Evolutionary conservation across 345 rosid genomes (phyloP), one percentile per base, ranked within the genome.

Genomic region (Geranium brycei): DNA sequence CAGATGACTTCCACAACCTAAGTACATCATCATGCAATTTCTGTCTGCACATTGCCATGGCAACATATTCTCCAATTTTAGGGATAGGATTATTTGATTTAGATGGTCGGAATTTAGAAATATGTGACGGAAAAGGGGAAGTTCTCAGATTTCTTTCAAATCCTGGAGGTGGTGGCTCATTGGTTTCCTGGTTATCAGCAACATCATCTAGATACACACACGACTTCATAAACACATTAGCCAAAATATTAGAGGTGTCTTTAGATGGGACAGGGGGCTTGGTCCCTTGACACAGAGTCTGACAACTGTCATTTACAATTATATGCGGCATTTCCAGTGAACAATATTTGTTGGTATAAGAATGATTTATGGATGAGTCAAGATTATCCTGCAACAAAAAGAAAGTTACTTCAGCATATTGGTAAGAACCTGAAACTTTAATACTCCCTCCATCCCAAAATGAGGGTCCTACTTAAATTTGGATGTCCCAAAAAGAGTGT

Each of bases 151-250:
- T 71, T 58, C 69, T 81, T 66, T 82, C 85, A 57, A 73, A 74
- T 61, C 99, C 99, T 66, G 95, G 97, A 41, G 87, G 88, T 61
- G 78, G 74, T 53, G 86, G 81, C 79, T 85, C 92, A 62, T 78
- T 75, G 47, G 53, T 73, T 74, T 78, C 79, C 63, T 61, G 70
- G 28, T 68, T 68, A 67, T 77, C 78, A 68, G 64, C 68, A 59
- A 65, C 72, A 75, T 69, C 78, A 70, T 23, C 70, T n/a, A 69
- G 51, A 62, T 41, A 72, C 31, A 62, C 41, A 67, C 57, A 61
- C n/a, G 80, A 73, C 65, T 72, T 76, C 71, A 73, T 80, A 65
- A 88, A 78, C 58, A 77, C 79, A 67, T 66, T 66, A 62, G 71
- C 80, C 74, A 83, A 68, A 30, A 75, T 63, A 68, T 68, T 68